Evolutionary conservation across 129 eudicot genomes (phyloP), one percentile per base, ranked within the genome.

Genomic region (Chrysanthemum lavandulifolium): DNA sequence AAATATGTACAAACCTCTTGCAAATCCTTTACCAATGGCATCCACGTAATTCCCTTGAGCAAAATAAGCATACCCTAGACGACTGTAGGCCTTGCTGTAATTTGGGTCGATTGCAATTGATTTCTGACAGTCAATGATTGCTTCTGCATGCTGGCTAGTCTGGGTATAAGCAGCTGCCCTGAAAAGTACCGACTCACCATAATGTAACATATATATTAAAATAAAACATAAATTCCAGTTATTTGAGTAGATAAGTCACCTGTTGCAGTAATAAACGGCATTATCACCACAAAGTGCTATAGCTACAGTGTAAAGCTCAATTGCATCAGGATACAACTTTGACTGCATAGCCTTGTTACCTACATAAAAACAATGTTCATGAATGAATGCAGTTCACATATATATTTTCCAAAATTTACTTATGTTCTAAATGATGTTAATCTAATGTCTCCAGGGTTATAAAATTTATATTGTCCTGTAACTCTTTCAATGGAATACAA

Each of bases 121-220:
- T 78, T 79, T 85, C 31, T 75, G 65, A 61, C 96, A 89, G 76
- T 92, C 98, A 29, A 52, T 52, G 48, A 89, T 80, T 58, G 98
- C 97, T 79, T 88, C 89, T 11, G 79, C 25, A 80, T 88, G 85
- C 58, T 84, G 75, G 21, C 76, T 83, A 25, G 70, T 75, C 73
- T 89, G 97, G 67, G 97, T 92, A 78, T 79, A 89, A 23, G 97
- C 97, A 67, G 97, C 97, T 49, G 97, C 97, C 86, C 97, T 92
- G 82, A 31, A 61, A 57, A 36, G 68, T 47, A 67, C 61, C 50
- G 52, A 47, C n/a, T 47, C 25, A 76, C 68, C 70, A 50, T 61
- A 73, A 67, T 48, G 13, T 43, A 13, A 65, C 29, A 19, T 14
- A 61, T n/a, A 0, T 27, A 79, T 69, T 31, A 21, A 9, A 9